These are phyloP conservation scores for Echria macrotheca DNA, from an alignment of 495 filamentous ascomycete species.

Conservation along the genomic window DNA sequence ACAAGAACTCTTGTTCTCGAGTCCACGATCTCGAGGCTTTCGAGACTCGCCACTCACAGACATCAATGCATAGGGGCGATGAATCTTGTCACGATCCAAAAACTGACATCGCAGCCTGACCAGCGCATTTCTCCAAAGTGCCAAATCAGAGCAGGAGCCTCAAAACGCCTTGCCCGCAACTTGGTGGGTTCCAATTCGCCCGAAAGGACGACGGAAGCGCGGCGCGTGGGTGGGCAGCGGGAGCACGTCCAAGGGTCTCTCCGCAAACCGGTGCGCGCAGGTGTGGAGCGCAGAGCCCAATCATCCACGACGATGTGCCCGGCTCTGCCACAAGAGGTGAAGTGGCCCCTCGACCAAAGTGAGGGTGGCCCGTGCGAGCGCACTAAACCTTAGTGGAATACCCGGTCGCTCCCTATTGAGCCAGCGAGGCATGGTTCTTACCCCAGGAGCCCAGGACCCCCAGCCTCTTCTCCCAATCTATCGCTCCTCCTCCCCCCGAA, in stretches of 20 bases:
- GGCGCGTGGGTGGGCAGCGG: conserved; percentile 13
- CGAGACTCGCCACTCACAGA: conserved; percentile 1
- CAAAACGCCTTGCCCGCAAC: conserved; percentile 14
- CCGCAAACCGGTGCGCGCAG: conserved; percentile 6
- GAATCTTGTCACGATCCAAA: too few relatives aligned
- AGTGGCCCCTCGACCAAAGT: too few relatives aligned
- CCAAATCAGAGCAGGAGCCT: background rate
- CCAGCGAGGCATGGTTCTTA: conserved; percentile 14
- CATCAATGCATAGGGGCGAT: too few relatives aligned
- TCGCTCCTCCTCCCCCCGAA: conserved; percentile 12
- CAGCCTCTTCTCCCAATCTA: conserved; percentile 24
- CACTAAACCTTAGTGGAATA: conserved; percentile 13
- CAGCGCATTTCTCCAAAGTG: conserved; percentile 11
- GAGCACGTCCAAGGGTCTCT: conserved; percentile 12
- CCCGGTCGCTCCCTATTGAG: conserved; percentile 20
- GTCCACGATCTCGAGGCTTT: background rate
- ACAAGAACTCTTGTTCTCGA: background rate
- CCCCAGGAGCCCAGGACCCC: conserved; percentile 24
- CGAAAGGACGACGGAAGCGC: conserved; percentile 13
- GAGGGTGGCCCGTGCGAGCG: conserved; percentile 21
- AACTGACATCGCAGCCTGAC: too few relatives aligned
- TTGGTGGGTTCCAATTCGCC: conserved; percentile 18
- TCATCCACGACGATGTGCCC: conserved; percentile 8
- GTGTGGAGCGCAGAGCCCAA: conserved; percentile 14
- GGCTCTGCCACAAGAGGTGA: conserved; percentile 3